phyloP scores from a whole-genome alignment of 129 eudicot species.

The Cynara cardunculus region DNA sequence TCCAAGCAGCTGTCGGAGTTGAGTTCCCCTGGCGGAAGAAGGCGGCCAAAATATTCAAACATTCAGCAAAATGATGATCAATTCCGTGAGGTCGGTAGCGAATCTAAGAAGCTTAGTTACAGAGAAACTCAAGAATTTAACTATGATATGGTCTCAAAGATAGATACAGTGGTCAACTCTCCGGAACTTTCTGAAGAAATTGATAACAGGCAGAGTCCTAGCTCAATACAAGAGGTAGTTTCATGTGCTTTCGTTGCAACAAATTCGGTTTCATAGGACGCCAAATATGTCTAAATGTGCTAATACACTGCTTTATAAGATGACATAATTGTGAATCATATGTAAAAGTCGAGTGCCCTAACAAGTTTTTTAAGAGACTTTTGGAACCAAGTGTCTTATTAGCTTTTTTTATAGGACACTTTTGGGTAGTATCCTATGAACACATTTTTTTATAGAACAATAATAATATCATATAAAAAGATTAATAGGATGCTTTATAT shows the following conservation, averaged over 20 bases:
- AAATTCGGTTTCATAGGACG: not conserved
- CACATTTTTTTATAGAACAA: not conserved
- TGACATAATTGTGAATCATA: not conserved
- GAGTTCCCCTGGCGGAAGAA: constrained; percentile 84
- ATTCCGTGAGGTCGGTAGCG: constrained; percentile 41
- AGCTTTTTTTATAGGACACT: not conserved
- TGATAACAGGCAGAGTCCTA: constrained; percentile 27
- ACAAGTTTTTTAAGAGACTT: not conserved
- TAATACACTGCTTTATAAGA: not conserved
- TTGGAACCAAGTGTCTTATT: not conserved
- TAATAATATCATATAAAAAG: not conserved
- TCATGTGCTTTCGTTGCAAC: not conserved
- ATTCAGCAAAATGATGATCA: constrained; percentile 42
- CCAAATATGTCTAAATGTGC: not conserved
- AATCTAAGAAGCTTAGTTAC: constrained; percentile 37
- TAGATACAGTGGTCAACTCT: constrained; percentile 18
- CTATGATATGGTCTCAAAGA: constrained; percentile 17
- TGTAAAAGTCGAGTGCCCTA: not conserved
- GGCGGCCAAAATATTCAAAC: constrained; percentile 46
- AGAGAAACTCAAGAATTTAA: constrained; percentile 26
- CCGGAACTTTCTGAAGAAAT: constrained; percentile 29
- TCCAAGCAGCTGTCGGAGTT: constrained; percentile 55
- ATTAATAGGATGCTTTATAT: not conserved
- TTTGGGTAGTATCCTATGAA: not conserved
- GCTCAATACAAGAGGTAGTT: constrained; percentile 49